These are phyloP conservation scores for Rhizophora mangle DNA, from an alignment of 345 rosid species.

Conservation along the genomic window DNA sequence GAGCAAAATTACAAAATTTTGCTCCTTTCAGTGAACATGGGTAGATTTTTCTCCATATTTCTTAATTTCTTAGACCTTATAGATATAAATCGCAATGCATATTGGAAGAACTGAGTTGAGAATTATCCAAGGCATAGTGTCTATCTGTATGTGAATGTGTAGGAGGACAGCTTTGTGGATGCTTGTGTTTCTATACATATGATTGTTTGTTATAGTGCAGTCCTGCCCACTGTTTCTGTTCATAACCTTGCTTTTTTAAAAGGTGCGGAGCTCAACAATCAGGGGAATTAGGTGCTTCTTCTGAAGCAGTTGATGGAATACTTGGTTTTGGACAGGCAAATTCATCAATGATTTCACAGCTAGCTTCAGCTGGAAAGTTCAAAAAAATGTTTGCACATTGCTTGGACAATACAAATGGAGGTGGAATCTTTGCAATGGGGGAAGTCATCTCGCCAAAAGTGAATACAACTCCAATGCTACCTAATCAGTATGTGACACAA, in stretches of 20 bases:
- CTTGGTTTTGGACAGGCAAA: conserved; percentile 88
- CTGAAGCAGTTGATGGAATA: conserved; percentile 78
- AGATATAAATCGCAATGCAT: background rate
- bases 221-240: conserved; percentile 9
- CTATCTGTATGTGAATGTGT: background rate
- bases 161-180: background rate
- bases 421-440: conserved; percentile 86
- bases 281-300: conserved; percentile 55
- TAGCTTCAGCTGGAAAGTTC: conserved; percentile 58
- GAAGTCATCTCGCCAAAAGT: conserved; percentile 63
- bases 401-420: conserved; percentile 65
- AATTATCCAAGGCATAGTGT: background rate
- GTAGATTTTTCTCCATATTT: background rate
- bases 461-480: conserved; percentile 66
- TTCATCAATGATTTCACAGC: conserved; percentile 80
- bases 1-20: too few species aligned
- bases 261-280: conserved; percentile 80
- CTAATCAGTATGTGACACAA: conserved; percentile 57
- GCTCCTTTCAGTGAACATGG: too few species aligned
- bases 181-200: background rate
- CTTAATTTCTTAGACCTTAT: background rate
- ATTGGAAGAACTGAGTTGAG: background rate
- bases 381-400: conserved; percentile 78
- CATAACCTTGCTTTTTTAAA: conserved; percentile 13
- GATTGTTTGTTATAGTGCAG: background rate